Evolutionary conservation across 2,329 filamentous ascomycete genomes (phyloP).

Genomic region (Colletotrichum endophyticum): DNA sequence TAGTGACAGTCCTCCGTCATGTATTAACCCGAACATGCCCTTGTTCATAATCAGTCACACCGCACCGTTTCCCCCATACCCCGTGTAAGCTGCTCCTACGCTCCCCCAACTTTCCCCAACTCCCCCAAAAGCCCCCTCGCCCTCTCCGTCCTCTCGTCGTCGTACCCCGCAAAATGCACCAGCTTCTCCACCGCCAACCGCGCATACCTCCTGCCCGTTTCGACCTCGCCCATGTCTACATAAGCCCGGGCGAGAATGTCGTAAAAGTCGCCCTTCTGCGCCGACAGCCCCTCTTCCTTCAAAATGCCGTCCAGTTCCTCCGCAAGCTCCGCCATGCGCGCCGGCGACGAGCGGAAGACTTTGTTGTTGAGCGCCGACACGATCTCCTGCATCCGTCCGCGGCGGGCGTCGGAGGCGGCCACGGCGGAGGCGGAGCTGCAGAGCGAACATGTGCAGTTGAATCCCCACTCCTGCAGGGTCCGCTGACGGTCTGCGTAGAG

Average conservation of each 20-base stretch:
- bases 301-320: constrained; percentile 23
- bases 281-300: constrained; percentile 25
- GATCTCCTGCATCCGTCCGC: constrained; percentile 25
- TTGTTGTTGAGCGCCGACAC: constrained; percentile 22
- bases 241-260: constrained; percentile 24
- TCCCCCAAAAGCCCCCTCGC: constrained; percentile 5
- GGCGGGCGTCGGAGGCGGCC: constrained; percentile 25
- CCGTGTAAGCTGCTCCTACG: background rate
- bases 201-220: constrained; percentile 23
- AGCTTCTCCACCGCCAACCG: constrained; percentile 23
- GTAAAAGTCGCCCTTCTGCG: constrained; percentile 29
- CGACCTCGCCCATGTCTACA: constrained; percentile 23
- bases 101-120: constrained; percentile 8
- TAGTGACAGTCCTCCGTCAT: background rate
- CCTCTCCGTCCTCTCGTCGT: constrained; percentile 25
- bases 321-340: constrained; percentile 13
- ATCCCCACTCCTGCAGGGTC: constrained; percentile 28
- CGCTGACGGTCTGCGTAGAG: constrained; percentile 25
- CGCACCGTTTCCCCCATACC: background rate
- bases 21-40: background rate
- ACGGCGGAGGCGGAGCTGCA: constrained; percentile 23
- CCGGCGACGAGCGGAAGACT: background rate
- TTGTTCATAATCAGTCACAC: background rate
- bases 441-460: constrained; percentile 30
- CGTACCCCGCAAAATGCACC: constrained; percentile 23